Percentiles rank a stretch among this genome's conserved stretches.
These are phyloP conservation scores for Metrosideros polymorpha DNA, from an alignment of 441 rosid genomes.

Conservation along the genomic window DNA sequence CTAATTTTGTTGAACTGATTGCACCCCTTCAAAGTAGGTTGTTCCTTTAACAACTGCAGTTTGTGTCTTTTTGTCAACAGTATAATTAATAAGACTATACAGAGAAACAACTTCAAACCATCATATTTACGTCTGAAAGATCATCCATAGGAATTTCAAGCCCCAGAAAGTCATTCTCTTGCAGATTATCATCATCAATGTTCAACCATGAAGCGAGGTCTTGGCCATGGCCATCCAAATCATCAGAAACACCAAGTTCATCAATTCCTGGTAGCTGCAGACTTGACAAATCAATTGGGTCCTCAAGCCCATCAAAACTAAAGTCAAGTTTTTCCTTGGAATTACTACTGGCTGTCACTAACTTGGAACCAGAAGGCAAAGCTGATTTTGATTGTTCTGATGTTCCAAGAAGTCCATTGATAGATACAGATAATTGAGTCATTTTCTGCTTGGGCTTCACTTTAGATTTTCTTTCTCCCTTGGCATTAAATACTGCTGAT, in stretches of 20 bases:
- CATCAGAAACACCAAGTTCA: conserved; percentile 51
- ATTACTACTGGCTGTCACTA: conserved; percentile 30
- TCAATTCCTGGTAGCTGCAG: conserved; percentile 68
- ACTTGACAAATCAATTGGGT: conserved; percentile 53
- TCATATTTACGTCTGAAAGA: conserved; percentile 93
- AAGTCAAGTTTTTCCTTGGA: conserved; percentile 40
- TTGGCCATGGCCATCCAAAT: conserved; percentile 42
- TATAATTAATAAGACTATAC: conserved; percentile 87
- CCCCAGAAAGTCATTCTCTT: conserved; percentile 83
- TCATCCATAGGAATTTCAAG: conserved; percentile 99
- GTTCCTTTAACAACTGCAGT: conserved; percentile 32
- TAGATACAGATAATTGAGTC: conserved; percentile 68
- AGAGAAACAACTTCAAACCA: conserved; percentile 69
- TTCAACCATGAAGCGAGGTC: conserved; percentile 94
- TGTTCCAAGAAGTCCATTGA: conserved; percentile 55
- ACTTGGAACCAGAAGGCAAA: conserved; percentile 33
- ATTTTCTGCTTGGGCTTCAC: conserved; percentile 87
- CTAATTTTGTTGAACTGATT: conserved; percentile 44
- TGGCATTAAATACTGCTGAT: conserved; percentile 58
- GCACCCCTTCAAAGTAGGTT: conserved; percentile 48
- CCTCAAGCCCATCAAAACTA: conserved; percentile 63
- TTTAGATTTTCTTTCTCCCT: conserved; percentile 85
- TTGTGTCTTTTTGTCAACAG: conserved; percentile 48
- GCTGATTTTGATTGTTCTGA: conserved; percentile 51
- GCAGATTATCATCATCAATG: conserved; percentile 89